These are phyloP conservation scores for Neofusicoccum laricinum DNA, from an alignment of 2,329 filamentous ascomycete genomes.

Conservation along the genomic window DNA sequence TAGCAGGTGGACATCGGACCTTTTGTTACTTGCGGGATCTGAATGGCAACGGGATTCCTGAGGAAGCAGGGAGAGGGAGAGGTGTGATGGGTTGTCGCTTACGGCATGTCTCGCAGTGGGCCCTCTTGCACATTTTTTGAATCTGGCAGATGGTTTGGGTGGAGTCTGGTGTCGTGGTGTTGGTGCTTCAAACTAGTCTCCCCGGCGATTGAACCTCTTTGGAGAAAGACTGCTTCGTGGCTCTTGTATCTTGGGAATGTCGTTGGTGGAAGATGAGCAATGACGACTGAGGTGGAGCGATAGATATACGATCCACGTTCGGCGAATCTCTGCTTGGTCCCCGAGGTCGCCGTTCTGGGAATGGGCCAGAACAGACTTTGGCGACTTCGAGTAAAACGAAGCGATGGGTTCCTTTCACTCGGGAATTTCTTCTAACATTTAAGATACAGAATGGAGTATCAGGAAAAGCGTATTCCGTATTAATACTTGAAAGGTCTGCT, in stretches of 20 bases:
- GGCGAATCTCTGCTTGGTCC: neutral
- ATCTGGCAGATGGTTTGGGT: slow-evolving; percentile 17
- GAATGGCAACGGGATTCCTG: neutral
- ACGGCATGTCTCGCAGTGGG: slow-evolving; percentile 63
- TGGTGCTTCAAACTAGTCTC: neutral
- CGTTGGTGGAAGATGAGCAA: neutral
- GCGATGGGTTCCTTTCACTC: neutral
- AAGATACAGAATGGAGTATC: neutral
- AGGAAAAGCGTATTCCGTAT: neutral
- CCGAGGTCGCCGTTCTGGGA: slow-evolving; percentile 10
- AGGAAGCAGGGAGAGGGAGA: neutral
- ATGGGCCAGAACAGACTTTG: neutral
- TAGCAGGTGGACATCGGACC: neutral
- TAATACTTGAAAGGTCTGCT: neutral
- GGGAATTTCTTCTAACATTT: neutral
- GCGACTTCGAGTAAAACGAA: neutral
- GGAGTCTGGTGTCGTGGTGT: neutral
- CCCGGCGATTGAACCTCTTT: neutral
- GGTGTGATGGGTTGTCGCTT: slow-evolving; percentile 32
- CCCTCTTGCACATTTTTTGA: slow-evolving; percentile 62
- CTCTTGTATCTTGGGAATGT: neutral
- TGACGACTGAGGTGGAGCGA: neutral
- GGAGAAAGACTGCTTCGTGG: neutral
- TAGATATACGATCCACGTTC: slow-evolving; percentile 10
- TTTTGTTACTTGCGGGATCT: neutral